Evolutionary conservation across 805 yeast species (phyloP), one percentile per base, ranked within the genome.

Genomic region (Pichia insulana): DNA sequence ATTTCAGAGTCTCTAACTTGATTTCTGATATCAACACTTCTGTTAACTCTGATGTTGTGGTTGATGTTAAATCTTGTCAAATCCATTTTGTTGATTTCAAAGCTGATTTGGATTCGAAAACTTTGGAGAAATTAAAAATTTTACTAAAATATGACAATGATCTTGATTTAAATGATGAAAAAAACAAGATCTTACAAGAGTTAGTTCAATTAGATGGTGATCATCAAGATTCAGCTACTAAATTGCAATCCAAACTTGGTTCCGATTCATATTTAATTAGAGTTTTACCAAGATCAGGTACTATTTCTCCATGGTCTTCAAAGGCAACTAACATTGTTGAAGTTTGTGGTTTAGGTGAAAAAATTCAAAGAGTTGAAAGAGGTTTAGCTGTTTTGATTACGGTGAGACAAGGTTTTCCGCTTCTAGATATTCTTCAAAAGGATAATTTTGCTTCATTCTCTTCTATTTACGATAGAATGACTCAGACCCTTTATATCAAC

Each of bases 261-360:
- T 54, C 62, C 5, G 74, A 71, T 50, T 65, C 77, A 27, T 73
- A 76, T 48, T 65, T 88, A 50, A 65, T 90, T 37, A 74, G 95
- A 59, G 72, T 92, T 40, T 70, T 88, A 40, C 98, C 99, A 35
- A 78, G 97, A 62, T 69, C 88, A 7, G 98, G 98, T 47, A 92
- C 98, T 11, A 90, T 92, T 51, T 89, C 97, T 20, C 97, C 98
- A 28, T 92, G 99, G 99, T 86, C 96, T 9, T 89, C 97, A 12
- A 92, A 92, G 67, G 99, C 99, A 22, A 89, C 98, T 33, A 90
- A 92, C 65, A 92, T 92, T 52, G 75, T 89, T 40, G 76, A 80
- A 43, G 95, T 85, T 43, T 86, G 96, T 66, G 96, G 96, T 9
- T 71, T 92, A 47, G 74, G 70, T 31, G 69, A 71, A 16, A 74